These are phyloP conservation scores for Rubus parviflorus DNA, from an alignment of 306 rosid species.

Conservation along the genomic window DNA sequence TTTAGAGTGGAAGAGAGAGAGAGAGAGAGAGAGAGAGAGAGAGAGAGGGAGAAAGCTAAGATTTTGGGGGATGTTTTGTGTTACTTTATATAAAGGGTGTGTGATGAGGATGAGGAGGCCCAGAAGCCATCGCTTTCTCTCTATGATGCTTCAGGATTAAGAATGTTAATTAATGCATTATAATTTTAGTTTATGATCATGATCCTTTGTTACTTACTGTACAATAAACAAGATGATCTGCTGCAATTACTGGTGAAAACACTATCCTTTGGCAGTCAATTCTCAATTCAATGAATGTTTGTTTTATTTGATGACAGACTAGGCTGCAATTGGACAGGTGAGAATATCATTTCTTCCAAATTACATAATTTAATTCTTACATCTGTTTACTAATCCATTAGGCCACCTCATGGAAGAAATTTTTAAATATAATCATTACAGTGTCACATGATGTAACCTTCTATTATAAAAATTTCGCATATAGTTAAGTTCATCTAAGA, in stretches of 20 bases:
- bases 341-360: background rate
- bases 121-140: background rate
- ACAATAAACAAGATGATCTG: background rate
- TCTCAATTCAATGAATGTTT: background rate
- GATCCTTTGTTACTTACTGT: background rate
- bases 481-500: too few relatives aligned
- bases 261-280: background rate
- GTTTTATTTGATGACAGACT: background rate
- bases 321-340: background rate
- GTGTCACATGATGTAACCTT: too few relatives aligned
- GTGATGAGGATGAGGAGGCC: background rate
- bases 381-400: too few relatives aligned
- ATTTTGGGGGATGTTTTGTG: background rate
- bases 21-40: background rate
- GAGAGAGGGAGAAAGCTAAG: background rate
- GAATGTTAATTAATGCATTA: background rate
- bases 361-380: too few relatives aligned
- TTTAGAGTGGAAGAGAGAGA: background rate
- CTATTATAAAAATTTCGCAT: too few relatives aligned
- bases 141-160: conserved; percentile 7
- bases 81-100: background rate
- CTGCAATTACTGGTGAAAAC: background rate
- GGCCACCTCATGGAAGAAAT: too few relatives aligned
- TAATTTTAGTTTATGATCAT: too few relatives aligned
- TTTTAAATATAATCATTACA: too few relatives aligned